These are phyloP conservation scores for Apiosordaria backusii DNA, from an alignment of 495 filamentous ascomycete genomes.

Conservation along the genomic window DNA sequence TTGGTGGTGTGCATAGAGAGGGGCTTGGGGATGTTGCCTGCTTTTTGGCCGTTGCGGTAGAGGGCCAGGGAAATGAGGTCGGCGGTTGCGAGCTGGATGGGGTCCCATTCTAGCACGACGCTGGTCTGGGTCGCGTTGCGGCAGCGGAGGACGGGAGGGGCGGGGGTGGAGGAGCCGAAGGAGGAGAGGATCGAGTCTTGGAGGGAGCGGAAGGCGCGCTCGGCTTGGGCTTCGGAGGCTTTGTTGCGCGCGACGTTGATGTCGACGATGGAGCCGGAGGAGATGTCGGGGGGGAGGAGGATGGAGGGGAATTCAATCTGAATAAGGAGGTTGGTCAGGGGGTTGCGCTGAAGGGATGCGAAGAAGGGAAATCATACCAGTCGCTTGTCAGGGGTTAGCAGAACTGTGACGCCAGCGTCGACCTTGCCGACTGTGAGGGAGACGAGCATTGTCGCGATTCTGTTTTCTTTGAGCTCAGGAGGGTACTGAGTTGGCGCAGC, in stretches of 20 bases:
- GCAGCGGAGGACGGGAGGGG: slow-evolving; percentile 76
- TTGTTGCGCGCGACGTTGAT: slow-evolving; percentile 92
- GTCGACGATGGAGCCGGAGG: slow-evolving; percentile 94
- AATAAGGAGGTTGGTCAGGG: slow-evolving; percentile 3
- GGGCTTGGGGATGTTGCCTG: slow-evolving; percentile 85
- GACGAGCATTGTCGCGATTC: slow-evolving; percentile 68
- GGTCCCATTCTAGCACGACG: slow-evolving; percentile 96
- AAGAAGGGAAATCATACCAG: slow-evolving; percentile 55
- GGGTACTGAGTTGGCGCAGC: no score
- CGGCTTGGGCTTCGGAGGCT: slow-evolving; percentile 66
- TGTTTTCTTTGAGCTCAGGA: neutral
- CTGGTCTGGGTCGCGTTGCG: slow-evolving; percentile 96
- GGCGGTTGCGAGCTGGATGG: slow-evolving; percentile 87
- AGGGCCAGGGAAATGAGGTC: slow-evolving; percentile 82
- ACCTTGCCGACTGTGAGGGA: slow-evolving; percentile 99
- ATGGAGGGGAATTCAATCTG: slow-evolving; percentile 99
- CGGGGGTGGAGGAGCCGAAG: slow-evolving; percentile 79
- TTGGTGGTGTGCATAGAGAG: slow-evolving; percentile 87
- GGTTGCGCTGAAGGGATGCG: neutral
- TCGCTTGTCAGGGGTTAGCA: slow-evolving; percentile 94
- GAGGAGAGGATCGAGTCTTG: slow-evolving; percentile 82
- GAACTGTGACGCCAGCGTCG: slow-evolving; percentile 94
- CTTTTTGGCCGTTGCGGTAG: slow-evolving; percentile 94
- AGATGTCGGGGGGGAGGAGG: slow-evolving; percentile 89
- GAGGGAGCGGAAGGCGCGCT: slow-evolving; percentile 71